Conservation (phyloP, 2,329 filamentous ascomycete genomes). For the Neopestalotiopsis sp. region DNA sequence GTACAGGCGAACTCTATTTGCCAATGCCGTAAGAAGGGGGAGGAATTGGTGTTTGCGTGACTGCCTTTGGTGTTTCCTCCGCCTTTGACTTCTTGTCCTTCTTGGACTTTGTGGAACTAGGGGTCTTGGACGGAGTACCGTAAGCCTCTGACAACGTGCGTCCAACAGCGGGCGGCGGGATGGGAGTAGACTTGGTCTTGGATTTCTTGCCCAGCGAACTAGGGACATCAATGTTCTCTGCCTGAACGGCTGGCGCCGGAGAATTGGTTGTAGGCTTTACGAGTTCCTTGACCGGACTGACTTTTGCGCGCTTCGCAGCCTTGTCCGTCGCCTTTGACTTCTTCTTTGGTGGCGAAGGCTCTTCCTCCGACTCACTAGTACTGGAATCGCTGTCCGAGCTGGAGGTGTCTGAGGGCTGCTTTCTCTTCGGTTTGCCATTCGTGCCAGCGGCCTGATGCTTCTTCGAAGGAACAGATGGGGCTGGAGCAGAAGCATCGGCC, state of each 20-base stretch:
- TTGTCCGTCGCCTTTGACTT: constrained; percentile 23
- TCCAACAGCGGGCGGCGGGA: constrained; percentile 35
- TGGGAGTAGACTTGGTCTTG: constrained; percentile 13
- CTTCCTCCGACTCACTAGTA: constrained; percentile 23
- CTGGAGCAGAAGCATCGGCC: constrained; percentile 41
- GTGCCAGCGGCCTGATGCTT: not conserved
- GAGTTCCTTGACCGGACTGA: constrained; percentile 43
- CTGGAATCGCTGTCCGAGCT: constrained; percentile 21
- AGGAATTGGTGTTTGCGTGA: constrained; percentile 33
- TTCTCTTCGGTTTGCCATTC: constrained; percentile 40
- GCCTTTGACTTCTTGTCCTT: constrained; percentile 37
- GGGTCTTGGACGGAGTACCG: constrained; percentile 27
- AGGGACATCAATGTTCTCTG: constrained; percentile 21
- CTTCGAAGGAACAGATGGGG: constrained; percentile 29
- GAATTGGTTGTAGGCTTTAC: not conserved
- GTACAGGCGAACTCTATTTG: constrained; percentile 9
- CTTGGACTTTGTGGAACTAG: constrained; percentile 33
- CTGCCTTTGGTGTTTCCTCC: constrained; percentile 6
- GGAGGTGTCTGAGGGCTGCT: constrained; percentile 38
- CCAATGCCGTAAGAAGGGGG: constrained; percentile 21
- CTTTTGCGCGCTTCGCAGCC: constrained; percentile 41
- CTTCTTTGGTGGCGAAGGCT: constrained; percentile 33
- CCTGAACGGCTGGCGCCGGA: constrained; percentile 28
- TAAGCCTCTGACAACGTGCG: constrained; percentile 27
- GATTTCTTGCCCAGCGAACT: constrained; percentile 12